Base-by-base conservation (phyloP, 2,329 filamentous ascomycete genomes). In the Hypoxylon sp. region DNA sequence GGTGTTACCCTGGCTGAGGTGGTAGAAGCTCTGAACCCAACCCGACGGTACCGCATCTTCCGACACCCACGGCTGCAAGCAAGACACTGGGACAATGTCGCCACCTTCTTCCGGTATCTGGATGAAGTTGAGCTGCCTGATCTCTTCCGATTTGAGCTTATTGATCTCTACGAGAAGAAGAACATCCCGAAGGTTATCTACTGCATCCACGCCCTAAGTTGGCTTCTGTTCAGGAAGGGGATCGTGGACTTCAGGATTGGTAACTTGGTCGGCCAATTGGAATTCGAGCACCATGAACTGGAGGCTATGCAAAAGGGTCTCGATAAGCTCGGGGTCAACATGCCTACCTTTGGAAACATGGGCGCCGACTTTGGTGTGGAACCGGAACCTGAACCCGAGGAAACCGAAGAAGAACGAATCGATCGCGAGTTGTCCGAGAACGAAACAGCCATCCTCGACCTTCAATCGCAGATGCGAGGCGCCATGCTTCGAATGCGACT, bases 181-280 rank as follows among this genome's bases (percentile, higher is more conserved):
- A 99, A 99, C 75, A 97, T 98, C 1, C 96, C 96, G 3, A 99
- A 98, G 80, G 97, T 98, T 78, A 99, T 99, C 69, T 97, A 99
- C 82, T 99, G 96, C 78, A 96, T 99, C 57, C 96, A 99, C 76
- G 96, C 96, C 0, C 84, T 99, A 17, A 98, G 95, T 78, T 99
- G 95, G 94, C 86, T 99, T n/a, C 85, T 99, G 10, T 98, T 93
- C 80, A 91, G 96, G 53, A 96, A 98, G 79, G 95, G 96, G 1
- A 93, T 98, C 69, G 92, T 98, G 42, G 92, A 94, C 76, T 98
- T 99, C 80, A 91, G 94, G 7, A 99, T 99, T 76, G 96, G 95
- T 15, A 99, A 99, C 75, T 85, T 99, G 47, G 93, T 99, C 62
- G 96, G 96, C 35, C 95, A 99, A 78, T 88, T 99, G 3, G 93